phyloP scores from a whole-genome alignment of 2,329 filamentous ascomycete genomes.

The Calycina marina region DNA sequence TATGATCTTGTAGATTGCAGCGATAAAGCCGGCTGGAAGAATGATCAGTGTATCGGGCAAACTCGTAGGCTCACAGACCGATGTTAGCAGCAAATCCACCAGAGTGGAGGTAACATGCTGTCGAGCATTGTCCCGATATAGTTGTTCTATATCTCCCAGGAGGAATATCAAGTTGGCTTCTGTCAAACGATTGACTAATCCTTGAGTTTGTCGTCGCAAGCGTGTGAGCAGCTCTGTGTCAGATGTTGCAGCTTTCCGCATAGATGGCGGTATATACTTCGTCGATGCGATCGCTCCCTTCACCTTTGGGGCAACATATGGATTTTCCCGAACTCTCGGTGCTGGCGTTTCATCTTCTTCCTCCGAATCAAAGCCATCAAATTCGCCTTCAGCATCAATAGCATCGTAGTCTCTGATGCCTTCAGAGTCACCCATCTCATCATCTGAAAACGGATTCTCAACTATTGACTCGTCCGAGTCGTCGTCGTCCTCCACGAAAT shows the following conservation, averaged over 20 bases:
- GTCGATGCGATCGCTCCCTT: slow-evolving; percentile 32
- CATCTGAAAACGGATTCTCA: slow-evolving; percentile 20
- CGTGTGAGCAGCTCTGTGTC: slow-evolving; percentile 53
- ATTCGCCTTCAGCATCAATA: slow-evolving; percentile 26
- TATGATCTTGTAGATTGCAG: slow-evolving; percentile 73
- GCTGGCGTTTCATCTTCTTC: slow-evolving; percentile 22
- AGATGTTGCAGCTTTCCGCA: slow-evolving; percentile 47
- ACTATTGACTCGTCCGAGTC: slow-evolving; percentile 19
- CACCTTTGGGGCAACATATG: slow-evolving; percentile 61
- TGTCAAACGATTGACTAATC: slow-evolving; percentile 81
- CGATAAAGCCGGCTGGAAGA: slow-evolving; percentile 76
- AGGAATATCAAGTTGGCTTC: slow-evolving; percentile 83
- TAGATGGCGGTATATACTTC: slow-evolving; percentile 84
- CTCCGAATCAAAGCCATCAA: slow-evolving; percentile 25
- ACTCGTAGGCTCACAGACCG: slow-evolving; percentile 63
- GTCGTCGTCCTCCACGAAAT: slow-evolving; percentile 20
- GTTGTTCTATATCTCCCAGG: slow-evolving; percentile 62
- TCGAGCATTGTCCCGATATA: slow-evolving; percentile 76
- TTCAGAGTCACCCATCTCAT: slow-evolving; percentile 12
- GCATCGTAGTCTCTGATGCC: slow-evolving; percentile 25
- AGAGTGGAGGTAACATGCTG: slow-evolving; percentile 75
- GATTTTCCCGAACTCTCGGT: slow-evolving; percentile 56
- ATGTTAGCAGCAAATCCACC: slow-evolving; percentile 61
- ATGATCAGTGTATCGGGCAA: slow-evolving; percentile 84
- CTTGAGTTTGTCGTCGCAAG: slow-evolving; percentile 69